A percentile compares a stretch with the other conserved stretches of the same genome.
phyloP scores from a whole-genome alignment of 2,329 filamentous ascomycete genomes.

The Sclerotinia glacialis region DNA sequence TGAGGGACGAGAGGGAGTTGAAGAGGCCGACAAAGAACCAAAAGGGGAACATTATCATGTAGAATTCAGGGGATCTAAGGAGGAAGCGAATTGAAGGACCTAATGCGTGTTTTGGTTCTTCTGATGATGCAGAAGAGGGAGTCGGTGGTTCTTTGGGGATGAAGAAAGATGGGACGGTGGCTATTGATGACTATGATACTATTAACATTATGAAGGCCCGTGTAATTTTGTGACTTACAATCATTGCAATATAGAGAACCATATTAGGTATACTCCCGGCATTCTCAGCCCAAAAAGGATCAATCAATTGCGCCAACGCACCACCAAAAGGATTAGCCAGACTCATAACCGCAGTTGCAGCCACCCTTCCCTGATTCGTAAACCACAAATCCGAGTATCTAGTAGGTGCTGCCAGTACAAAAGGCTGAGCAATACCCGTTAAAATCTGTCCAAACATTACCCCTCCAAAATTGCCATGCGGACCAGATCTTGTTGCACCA shows the following conservation, averaged over 20 bases:
- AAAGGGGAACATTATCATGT: slow-evolving; percentile 79
- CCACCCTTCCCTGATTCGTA: slow-evolving; percentile 75
- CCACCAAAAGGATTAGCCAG: slow-evolving; percentile 89
- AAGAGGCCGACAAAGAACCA: slow-evolving; percentile 85
- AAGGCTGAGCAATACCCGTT: slow-evolving; percentile 85
- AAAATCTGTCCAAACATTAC: slow-evolving; percentile 91
- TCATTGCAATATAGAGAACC: slow-evolving; percentile 81
- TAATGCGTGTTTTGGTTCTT: slow-evolving; percentile 52
- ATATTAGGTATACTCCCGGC: slow-evolving; percentile 69
- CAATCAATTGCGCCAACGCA: slow-evolving; percentile 82
- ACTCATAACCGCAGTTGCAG: slow-evolving; percentile 80
- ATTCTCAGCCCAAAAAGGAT: slow-evolving; percentile 67
- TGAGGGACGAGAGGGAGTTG: slow-evolving; percentile 82
- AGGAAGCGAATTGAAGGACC: slow-evolving; percentile 54
- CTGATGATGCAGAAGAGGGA: slow-evolving; percentile 65
- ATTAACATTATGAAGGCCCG: slow-evolving; percentile 18
- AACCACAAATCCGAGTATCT: slow-evolving; percentile 96
- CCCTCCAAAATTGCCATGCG: slow-evolving; percentile 63
- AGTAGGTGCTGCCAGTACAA: slow-evolving; percentile 84
- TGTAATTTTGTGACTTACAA: slow-evolving; percentile 52
- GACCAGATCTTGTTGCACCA: slow-evolving; percentile 58
- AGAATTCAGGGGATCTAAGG: slow-evolving; percentile 65
- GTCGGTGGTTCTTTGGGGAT: slow-evolving; percentile 74
- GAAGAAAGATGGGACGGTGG: slow-evolving; percentile 74
- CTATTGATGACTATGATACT: slow-evolving; percentile 54